Evolutionary conservation across 1,284 basidiomycete species (phyloP), one percentile per base, ranked within the genome.

Genomic region (Cerioporus squamosus): DNA sequence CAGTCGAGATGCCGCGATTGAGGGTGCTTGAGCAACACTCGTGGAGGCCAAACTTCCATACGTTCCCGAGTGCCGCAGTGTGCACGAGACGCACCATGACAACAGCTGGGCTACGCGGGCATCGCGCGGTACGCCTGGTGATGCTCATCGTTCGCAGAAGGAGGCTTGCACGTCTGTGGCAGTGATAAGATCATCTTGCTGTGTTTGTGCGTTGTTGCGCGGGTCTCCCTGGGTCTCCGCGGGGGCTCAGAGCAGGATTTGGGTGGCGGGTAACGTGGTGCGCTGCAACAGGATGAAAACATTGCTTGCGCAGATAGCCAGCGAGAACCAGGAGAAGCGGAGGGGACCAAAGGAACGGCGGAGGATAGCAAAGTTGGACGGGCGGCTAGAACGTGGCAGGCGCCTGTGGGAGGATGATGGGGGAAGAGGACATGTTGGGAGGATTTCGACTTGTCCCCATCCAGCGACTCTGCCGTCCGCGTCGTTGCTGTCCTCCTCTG

Each of bases 301-400:
- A 44, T 29, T 36, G 52, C 20, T n/a, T 7, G 9, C 17, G 33
- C 10, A 17, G 38, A 29, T 17, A n/a, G 26, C 26, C 26, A 29
- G 26, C 26, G 5, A 9, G 33, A 12, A 36, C 8, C 12, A 36
- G 33, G 14, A 15, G 9, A 10, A 36, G 33, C 33, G n/a, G n/a
- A n/a, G n/a, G n/a, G 44, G 20, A 18, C 45, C 29, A n/a, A 22
- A 29, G 17, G 50, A 51, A 42, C 10, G 24, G 31, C 26, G 51
- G 36, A 45, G 44, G 20, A 48, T 23, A 22, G 44, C 26, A 24
- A 42, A 39, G 50, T 12, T 18, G 51, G 46, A 43, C 24, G 51
- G 45, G 53, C 49, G 46, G 33, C 12, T 51, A 55, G 57, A 51
- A 56, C 53, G 60, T 58, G 55, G 43, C 40, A 33, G 50, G 53